Conservation (phyloP, 495 filamentous ascomycete species). For the Zalerion maritima region DNA sequence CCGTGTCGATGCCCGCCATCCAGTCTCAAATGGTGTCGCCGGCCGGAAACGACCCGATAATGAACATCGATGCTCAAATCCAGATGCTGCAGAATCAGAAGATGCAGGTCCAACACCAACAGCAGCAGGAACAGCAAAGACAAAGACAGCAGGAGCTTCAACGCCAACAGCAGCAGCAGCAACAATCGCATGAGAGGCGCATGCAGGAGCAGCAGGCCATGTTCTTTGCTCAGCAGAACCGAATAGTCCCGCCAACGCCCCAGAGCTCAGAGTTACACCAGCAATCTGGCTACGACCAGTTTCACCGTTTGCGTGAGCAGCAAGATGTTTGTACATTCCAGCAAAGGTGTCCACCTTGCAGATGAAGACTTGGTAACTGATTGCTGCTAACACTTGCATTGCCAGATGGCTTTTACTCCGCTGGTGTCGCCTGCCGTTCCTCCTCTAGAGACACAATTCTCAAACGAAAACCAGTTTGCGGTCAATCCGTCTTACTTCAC, state of each 20-base stretch:
- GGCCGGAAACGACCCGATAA: slow-evolving; percentile 22
- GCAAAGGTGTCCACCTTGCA: slow-evolving; percentile 1
- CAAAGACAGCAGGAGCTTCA: too few relatives aligned
- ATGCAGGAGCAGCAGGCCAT: slow-evolving; percentile 39
- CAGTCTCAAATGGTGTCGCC: slow-evolving; percentile 28
- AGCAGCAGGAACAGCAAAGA: slow-evolving; percentile 31
- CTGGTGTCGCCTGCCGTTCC: slow-evolving; percentile 91
- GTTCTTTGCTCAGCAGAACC: slow-evolving; percentile 38
- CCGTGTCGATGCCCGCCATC: slow-evolving; percentile 24
- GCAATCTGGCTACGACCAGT: slow-evolving; percentile 54
- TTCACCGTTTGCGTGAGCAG: slow-evolving; percentile 54
- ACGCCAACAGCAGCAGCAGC: slow-evolving; percentile 34
- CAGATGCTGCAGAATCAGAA: slow-evolving; percentile 49
- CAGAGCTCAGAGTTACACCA: slow-evolving; percentile 78
- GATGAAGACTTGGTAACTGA: slow-evolving; percentile 3
- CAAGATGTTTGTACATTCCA: slow-evolving; percentile 50
- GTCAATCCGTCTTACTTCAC: slow-evolving; percentile 86
- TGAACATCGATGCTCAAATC: slow-evolving; percentile 44
- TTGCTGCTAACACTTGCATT: slow-evolving; percentile 17
- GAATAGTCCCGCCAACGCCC: slow-evolving; percentile 79
- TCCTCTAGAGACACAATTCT: slow-evolving; percentile 72
- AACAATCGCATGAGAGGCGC: slow-evolving; percentile 24
- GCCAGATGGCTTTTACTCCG: slow-evolving; percentile 78
- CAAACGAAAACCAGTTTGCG: slow-evolving; percentile 60
- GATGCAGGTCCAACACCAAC: slow-evolving; percentile 34